A percentile compares a stretch with the other conserved stretches of the same genome.
These are phyloP conservation scores for Vitis hybrid DNA, from an alignment of 177 flowering plant species.

Conservation along the genomic window DNA sequence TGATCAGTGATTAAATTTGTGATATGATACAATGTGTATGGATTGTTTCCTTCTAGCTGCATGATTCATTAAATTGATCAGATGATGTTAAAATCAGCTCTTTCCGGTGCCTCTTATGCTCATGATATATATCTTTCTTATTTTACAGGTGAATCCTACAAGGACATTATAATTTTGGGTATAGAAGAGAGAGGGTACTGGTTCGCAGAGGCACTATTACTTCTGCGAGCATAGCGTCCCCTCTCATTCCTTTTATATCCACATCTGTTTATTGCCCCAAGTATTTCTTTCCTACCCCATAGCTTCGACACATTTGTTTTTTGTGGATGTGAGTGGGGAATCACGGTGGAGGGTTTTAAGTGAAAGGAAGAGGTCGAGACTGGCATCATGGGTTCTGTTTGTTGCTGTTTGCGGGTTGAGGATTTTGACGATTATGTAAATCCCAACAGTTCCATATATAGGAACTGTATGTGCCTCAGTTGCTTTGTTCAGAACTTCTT, in stretches of 20 bases:
- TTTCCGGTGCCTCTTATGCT: background rate
- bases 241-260: constrained; percentile 23
- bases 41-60: no score
- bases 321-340: constrained; percentile 17
- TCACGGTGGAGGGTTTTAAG: constrained; percentile 5
- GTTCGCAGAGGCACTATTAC: constrained; percentile 35
- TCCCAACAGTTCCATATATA: constrained; percentile 51
- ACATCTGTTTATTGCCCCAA: background rate
- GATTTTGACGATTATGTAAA: constrained; percentile 69
- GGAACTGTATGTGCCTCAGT: constrained; percentile 72
- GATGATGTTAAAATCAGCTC: background rate
- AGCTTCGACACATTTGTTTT: background rate
- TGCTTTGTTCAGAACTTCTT: constrained; percentile 67
- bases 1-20: no score
- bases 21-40: no score
- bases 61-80: background rate
- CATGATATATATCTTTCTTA: constrained; percentile 2
- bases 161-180: background rate
- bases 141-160: constrained; percentile 24
- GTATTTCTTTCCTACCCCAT: background rate
- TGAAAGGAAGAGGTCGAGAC: constrained; percentile 21
- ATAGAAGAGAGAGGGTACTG: constrained; percentile 35
- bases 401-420: constrained; percentile 70
- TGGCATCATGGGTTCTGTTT: constrained; percentile 73
- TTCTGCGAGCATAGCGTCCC: constrained; percentile 48